Evolutionary conservation across 345 rosid species (phyloP), one percentile per base, ranked within the genome.

Genomic region (Hypericum perforatum): DNA sequence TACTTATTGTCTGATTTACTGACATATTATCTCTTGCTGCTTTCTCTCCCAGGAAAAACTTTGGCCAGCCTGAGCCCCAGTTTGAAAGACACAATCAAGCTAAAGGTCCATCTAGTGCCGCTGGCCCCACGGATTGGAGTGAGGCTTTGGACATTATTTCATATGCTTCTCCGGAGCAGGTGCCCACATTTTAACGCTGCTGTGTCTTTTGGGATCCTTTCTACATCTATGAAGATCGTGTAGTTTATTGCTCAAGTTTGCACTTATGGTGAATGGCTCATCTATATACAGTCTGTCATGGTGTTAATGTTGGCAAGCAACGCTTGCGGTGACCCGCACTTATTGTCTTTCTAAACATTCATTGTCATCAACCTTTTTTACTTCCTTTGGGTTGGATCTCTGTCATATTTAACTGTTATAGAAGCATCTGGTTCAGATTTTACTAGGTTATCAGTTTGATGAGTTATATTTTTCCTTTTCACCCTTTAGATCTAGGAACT

Each of bases 101-200:
- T 40, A 74, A 45, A 50, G 54, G 78, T 50, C 68, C 73, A 14
- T 63, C 67, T 59, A 70, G 77, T 59, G 76, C 72, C 63, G 78
- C 40, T 82, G 86, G 85, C 50, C 87, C 86, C 36, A 66, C 89
- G 37, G 89, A 86, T 73, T 94, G 99, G 99, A 84, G 84, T 70
- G 99, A 94, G 72, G 95, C 99, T 64, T 64, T 94, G 72, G 94
- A 84, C 66, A 82, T 80, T 39, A 84, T 94, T 75, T 84, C 86
- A 72, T 89, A 74, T 66, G 94, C 91, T 58, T 94, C 97, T 60
- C 89, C 94, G 2, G 99, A 89, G 77, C 97, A 94, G 95, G 99
- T 94, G 66, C 47, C 45, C 49, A 16, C 6, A 5, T 43, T 32
- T 41, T 8, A 36, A 22, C 6, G n/a, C 53, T 48, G 37, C 6